phyloP scores from a whole-genome alignment of 371 early-diverging fungal genomes.

The Mucor irregularis region DNA sequence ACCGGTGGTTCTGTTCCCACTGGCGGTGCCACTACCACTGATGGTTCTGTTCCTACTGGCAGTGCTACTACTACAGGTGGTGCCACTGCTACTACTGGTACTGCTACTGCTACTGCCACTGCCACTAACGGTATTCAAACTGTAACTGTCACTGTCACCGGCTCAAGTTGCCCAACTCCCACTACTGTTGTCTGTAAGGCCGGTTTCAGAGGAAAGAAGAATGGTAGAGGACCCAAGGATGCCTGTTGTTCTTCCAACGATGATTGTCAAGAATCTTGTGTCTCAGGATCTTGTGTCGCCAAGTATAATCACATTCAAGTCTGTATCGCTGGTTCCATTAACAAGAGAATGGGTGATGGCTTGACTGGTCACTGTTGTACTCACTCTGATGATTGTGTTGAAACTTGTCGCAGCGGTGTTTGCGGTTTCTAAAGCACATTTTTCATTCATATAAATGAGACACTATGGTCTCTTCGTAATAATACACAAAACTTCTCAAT shows the following conservation, averaged over 20 bases:
- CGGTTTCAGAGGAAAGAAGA: slow-evolving; percentile 19
- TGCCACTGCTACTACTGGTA: slow-evolving; percentile 1
- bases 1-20: background rate
- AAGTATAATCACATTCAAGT: no score
- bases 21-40: background rate
- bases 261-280: slow-evolving; percentile 16
- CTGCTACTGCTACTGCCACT: slow-evolving; percentile 14
- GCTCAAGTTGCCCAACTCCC: slow-evolving; percentile 8
- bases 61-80: no score
- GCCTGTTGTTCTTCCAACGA: slow-evolving; percentile 1
- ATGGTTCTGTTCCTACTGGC: no score
- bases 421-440: no score
- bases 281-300: slow-evolving; percentile 13
- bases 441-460: no score
- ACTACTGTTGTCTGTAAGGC: slow-evolving; percentile 10
- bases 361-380: slow-evolving; percentile 7
- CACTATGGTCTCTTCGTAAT: no score
- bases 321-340: no score
- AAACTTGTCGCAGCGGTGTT: slow-evolving; percentile 19
- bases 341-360: slow-evolving; percentile 1
- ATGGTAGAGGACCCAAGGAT: slow-evolving; percentile 7
- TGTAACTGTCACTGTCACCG: slow-evolving; percentile 12
- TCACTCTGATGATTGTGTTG: slow-evolving; percentile 10
- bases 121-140: slow-evolving; percentile 10
- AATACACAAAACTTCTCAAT: no score